phyloP scores from a whole-genome alignment of 257 asterid genomes.

The Solanum pimpinellifolium region DNA sequence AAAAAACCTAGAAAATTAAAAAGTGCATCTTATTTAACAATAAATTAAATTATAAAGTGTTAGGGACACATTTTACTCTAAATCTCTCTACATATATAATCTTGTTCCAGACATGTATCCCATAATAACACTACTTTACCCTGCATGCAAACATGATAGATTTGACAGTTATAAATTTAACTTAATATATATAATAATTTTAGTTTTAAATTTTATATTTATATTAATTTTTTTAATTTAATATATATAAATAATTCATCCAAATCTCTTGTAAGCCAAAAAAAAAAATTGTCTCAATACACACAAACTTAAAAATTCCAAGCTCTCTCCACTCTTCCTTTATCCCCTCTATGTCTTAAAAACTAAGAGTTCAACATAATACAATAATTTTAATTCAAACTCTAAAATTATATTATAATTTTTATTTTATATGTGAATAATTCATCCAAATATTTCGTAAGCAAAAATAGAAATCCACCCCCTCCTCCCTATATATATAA shows the following conservation, averaged over 20 bases:
- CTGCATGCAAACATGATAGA: slow-evolving; percentile 32
- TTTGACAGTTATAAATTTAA: not conserved
- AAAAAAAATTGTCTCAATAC: no score
- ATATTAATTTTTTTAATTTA: not conserved
- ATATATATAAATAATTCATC: not conserved
- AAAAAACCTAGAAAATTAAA: not conserved
- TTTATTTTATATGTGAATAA: no score
- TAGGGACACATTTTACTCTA: not conserved
- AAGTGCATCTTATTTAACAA: not conserved
- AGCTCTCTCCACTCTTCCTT: no score
- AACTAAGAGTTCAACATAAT: no score
- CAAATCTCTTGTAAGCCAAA: not conserved
- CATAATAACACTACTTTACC: slow-evolving; percentile 27
- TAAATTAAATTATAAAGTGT: not conserved
- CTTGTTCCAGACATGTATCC: not conserved
- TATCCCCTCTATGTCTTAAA: no score
- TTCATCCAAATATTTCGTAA: no score
- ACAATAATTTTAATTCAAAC: no score
- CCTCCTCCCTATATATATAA: no score
- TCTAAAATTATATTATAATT: no score
- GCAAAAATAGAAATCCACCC: no score
- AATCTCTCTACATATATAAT: not conserved
- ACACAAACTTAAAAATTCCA: no score
- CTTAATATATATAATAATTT: not conserved
- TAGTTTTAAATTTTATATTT: not conserved